Base-by-base conservation (phyloP, 75 land plant species). In the Ceratopteris richardii region DNA sequence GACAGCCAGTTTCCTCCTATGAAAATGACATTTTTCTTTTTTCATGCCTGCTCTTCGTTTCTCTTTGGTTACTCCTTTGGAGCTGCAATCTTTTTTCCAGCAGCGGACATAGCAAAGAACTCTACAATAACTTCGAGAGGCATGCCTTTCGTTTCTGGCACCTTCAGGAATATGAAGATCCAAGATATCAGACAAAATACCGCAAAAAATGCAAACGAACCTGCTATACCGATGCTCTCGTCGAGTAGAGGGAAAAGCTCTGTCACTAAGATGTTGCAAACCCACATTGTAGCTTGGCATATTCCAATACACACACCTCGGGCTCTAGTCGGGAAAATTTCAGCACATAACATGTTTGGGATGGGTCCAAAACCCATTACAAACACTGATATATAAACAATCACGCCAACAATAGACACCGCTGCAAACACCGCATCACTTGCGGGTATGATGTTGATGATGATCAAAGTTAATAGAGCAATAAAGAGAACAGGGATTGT, bases 71-170 rank as follows among this genome's bases (percentile, higher is more conserved):
- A 25, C 0, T 51, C 63, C 50, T 51, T 61, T 19, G 60, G 60
- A 55, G 41, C 61, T 44, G 29, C 31, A 1, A 54, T 42, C 54
- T 71, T 53, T 54, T 4, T 46, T 20, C 21, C 48, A 17, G 48
- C 4, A 46, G 48, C 48, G 17, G 48, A 46, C 48, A 87, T 65
- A 9, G 92, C 78, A 54, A 91, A 91, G 66, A 91, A 88, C 76
- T 91, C 97, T 0, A 81, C 65, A 21, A 91, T 91, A 37, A 91
- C 87, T 64, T 91, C 97, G 11, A 91, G 79, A 6, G 97, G 97
- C 85, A 88, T 84, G 21, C 93, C 97, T 56, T 91, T 91, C 7
- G 97, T 91, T 55, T 91, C 97, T 16, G 97, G 97, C 24, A 91
- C 97, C 55, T 82, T 84, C 2, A 91, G 40, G 64, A 65, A 91